Percentiles rank a stretch among this genome's conserved stretches.
These are phyloP conservation scores for Candida orba DNA, from an alignment of 805 yeast genomes.

Conservation along the genomic window DNA sequence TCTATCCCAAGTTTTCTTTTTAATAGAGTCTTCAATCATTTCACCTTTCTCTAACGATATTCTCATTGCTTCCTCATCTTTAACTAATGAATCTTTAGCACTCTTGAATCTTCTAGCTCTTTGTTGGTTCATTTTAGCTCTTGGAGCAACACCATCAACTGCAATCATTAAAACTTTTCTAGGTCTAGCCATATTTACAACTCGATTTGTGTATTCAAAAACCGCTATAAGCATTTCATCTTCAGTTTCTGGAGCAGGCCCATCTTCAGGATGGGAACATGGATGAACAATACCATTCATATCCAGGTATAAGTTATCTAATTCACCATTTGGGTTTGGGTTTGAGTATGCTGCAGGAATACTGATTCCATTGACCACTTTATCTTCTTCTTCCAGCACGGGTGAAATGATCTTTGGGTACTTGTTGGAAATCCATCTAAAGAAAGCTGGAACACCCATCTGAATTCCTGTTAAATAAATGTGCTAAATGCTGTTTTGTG, in stretches of 20 bases:
- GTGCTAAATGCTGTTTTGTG: neutral
- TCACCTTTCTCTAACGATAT: constrained; percentile 42
- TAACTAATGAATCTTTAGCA: constrained; percentile 83
- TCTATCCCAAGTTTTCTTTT: constrained; percentile 85
- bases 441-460: constrained; percentile 97
- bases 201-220: constrained; percentile 88
- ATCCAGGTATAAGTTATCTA: constrained; percentile 88
- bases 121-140: constrained; percentile 98
- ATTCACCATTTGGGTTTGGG: constrained; percentile 92
- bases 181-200: constrained; percentile 90
- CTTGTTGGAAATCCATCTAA: constrained; percentile 89
- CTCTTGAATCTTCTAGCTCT: constrained; percentile 88
- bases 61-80: constrained; percentile 60
- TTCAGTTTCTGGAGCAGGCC: constrained; percentile 93
- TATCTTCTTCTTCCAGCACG: constrained; percentile 67
- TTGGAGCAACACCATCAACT: constrained; percentile 98
- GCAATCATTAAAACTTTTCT: constrained; percentile 90
- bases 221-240: constrained; percentile 95
- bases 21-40: constrained; percentile 65
- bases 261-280: constrained; percentile 95
- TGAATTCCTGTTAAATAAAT: neutral
- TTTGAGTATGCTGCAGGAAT: constrained; percentile 62
- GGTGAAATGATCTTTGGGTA: constrained; percentile 93
- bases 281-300: constrained; percentile 99
- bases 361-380: constrained; percentile 49